These are phyloP conservation scores for Chaetomium sp. DNA, from an alignment of 2,329 filamentous ascomycete genomes.

Conservation along the genomic window DNA sequence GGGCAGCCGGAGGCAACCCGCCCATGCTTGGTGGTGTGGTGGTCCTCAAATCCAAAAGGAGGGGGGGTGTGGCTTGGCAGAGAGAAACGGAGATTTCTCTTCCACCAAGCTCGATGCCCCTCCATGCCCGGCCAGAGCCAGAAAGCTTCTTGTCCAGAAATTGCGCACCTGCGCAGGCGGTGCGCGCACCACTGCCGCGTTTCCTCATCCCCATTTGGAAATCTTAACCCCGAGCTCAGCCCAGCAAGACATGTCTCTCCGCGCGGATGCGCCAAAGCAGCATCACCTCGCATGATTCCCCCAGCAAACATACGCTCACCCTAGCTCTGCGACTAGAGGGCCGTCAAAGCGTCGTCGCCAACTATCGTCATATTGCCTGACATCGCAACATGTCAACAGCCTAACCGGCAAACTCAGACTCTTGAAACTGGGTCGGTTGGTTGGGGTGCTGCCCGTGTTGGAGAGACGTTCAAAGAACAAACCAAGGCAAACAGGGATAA, in stretches of 20 bases:
- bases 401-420: too few relatives aligned
- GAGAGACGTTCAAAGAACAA: too few relatives aligned
- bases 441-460: not conserved
- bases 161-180: conserved; percentile 14
- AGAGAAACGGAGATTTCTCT: not conserved
- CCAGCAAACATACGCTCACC: too few relatives aligned
- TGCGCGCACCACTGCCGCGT: conserved; percentile 12
- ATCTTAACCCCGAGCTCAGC: not conserved
- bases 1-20: not conserved
- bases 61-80: conserved; percentile 1
- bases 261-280: not conserved
- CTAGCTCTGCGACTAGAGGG: too few relatives aligned
- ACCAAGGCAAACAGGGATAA: not conserved
- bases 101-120: not conserved
- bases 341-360: not conserved
- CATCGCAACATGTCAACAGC: too few relatives aligned
- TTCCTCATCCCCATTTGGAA: not conserved
- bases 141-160: not conserved
- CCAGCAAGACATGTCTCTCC: not conserved
- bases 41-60: not conserved
- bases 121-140: too few relatives aligned
- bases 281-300: too few relatives aligned
- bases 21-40: too few relatives aligned
- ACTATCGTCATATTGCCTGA: conserved; percentile 1
- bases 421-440: too few relatives aligned